phyloP scores from a whole-genome alignment of 2,329 filamentous ascomycete species.

The Camptophora hylomeconis region DNA sequence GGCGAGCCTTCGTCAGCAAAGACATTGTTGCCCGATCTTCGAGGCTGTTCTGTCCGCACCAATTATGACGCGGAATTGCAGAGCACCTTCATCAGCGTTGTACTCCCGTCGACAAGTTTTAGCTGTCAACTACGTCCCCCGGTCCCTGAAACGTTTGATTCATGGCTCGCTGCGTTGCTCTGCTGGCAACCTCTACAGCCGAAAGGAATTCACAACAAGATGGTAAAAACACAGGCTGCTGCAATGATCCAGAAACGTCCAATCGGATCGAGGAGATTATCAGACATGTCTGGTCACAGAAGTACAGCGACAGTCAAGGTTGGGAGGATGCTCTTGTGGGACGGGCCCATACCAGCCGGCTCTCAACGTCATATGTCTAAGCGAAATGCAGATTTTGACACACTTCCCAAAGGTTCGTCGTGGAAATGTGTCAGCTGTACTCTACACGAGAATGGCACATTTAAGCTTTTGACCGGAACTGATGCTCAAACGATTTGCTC shows the following conservation, averaged over 20 bases:
- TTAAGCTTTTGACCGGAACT: constrained; percentile 79
- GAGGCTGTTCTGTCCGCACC: constrained; percentile 36
- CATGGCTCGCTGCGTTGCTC: constrained; percentile 38
- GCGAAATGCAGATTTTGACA: neutral
- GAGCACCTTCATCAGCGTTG: constrained; percentile 34
- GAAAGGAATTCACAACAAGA: constrained; percentile 37
- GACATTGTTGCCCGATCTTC: constrained; percentile 35
- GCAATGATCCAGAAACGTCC: constrained; percentile 30
- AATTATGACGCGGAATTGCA: constrained; percentile 33
- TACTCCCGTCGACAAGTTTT: constrained; percentile 34
- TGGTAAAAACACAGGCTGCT: constrained; percentile 35
- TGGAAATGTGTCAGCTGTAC: constrained; percentile 90
- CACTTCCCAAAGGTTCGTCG: neutral
- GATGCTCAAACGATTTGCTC: constrained; percentile 69
- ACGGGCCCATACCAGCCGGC: constrained; percentile 42
- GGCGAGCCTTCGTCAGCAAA: constrained; percentile 35
- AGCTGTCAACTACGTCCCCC: constrained; percentile 35
- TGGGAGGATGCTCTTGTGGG: constrained; percentile 82
- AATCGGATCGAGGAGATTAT: constrained; percentile 31
- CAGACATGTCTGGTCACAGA: constrained; percentile 42
- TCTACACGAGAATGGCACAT: constrained; percentile 84
- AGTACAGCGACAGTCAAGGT: constrained; percentile 87
- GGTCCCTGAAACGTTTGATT: constrained; percentile 38
- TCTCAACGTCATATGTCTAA: constrained; percentile 9
- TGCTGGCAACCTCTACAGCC: constrained; percentile 40